Evolutionary conservation across 257 asterid species (phyloP), one percentile per base, ranked within the genome.

Genomic region (Coffea eugenioides): DNA sequence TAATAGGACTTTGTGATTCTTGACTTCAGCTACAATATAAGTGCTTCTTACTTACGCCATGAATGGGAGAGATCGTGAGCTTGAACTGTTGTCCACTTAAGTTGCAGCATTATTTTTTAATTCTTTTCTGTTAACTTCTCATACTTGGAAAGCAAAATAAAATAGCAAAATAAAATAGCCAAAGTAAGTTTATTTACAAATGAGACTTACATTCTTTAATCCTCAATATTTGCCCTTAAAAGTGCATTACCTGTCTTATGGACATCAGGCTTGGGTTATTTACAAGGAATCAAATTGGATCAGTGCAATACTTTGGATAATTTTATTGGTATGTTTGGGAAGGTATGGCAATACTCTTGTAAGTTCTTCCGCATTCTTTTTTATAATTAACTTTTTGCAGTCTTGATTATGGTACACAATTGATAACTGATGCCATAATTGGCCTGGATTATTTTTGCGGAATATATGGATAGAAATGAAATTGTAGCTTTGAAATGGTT

Each of bases 221-320:
- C 59, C 59, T 66, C 41, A 71, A 23, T 23, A 16, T 39, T 3
- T 52, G 56, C 5, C 13, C 57, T 48, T 34, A 51, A 34, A 43
- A 48, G 65, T 23, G 20, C 13, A 15, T 54, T 70, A 21, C 69
- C n/a, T 49, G 6, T 67, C 25, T 79, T 73, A 79, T 72, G n/a
- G 43, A 45, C 77, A 67, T 80, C 89, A 93, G 98, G 89, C 87
- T 15, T 93, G 98, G 98, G 76, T 93, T 76, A 66, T 85, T 72
- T 92, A 92, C 90, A 92, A 90, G 89, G 96, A 93, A 84, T 74
- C 92, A 10, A 83, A 71, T 83, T 93, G 96, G 97, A 86, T 88
- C 77, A 78, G n/a, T 68, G 72, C 89, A 59, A 7, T 90, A 27
- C 49, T 93, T 82, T 92, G 97, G 97, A 77, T 86, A 56, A 71